phyloP scores from a whole-genome alignment of 1,284 basidiomycete species.

The Ceratobasidium sp. region DNA sequence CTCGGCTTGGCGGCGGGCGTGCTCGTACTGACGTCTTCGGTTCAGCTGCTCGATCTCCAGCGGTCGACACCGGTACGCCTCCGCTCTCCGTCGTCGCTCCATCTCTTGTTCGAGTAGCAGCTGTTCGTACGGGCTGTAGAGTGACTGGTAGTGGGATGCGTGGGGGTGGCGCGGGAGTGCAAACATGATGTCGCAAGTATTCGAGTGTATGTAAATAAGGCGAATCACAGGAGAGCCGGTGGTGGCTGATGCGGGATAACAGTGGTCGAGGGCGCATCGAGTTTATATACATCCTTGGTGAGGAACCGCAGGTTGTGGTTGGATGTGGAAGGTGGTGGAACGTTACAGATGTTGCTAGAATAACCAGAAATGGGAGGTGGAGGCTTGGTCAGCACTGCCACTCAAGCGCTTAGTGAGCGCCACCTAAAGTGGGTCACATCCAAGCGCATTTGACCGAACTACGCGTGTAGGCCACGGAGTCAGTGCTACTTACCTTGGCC shows the following conservation, averaged over 20 bases:
- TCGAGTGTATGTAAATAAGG: not conserved
- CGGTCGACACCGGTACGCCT: conserved; percentile 30
- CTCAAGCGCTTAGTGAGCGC: not conserved
- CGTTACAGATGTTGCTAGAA: not conserved
- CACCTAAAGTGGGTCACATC: too few species aligned
- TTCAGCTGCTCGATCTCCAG: conserved; percentile 37
- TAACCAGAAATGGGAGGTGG: conserved; percentile 14
- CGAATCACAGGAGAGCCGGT: not conserved
- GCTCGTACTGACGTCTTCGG: conserved; percentile 32
- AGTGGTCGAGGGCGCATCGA: not conserved
- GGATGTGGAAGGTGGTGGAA: not conserved
- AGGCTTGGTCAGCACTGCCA: conserved; percentile 11
- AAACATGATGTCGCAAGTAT: conserved; percentile 13
- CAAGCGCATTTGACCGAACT: too few species aligned
- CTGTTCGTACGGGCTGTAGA: conserved; percentile 30
- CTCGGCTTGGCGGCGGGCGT: conserved; percentile 41
- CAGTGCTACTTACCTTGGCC: too few species aligned
- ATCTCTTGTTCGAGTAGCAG: conserved; percentile 26
- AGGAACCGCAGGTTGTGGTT: not conserved
- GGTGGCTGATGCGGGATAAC: not conserved
- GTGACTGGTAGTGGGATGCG: not conserved
- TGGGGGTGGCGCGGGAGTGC: conserved; percentile 28
- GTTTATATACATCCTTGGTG: conserved; percentile 20
- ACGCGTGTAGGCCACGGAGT: too few species aligned
- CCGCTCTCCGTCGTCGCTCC: conserved; percentile 18